These are phyloP conservation scores for Strigomonas oncopelti DNA, from an alignment of 208 protist genomes.

Conservation along the genomic window DNA sequence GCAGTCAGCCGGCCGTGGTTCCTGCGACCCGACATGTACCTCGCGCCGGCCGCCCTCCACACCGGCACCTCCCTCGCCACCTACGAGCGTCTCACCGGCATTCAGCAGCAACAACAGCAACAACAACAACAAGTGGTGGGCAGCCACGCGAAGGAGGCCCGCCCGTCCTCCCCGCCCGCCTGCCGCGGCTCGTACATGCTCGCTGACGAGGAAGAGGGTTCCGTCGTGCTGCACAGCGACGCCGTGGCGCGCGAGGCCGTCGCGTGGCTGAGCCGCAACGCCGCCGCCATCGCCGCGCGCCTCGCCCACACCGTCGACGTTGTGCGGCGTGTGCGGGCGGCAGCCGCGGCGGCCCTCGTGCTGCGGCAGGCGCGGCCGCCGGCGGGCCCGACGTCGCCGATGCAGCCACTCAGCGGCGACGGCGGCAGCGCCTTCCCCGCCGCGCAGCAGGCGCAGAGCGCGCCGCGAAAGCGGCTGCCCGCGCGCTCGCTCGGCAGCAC, in stretches of 20 bases:
- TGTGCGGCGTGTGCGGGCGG: slow-evolving; percentile 7
- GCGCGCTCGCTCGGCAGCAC: neutral
- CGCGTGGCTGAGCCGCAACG: slow-evolving; percentile 25
- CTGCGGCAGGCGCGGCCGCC: neutral
- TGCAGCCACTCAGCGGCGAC: neutral
- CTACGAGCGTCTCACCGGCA: slow-evolving; percentile 22
- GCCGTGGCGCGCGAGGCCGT: slow-evolving; percentile 22
- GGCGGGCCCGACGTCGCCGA: too few species aligned
- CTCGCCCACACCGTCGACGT: slow-evolving; percentile 21
- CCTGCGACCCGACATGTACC: slow-evolving; percentile 53
- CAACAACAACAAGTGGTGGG: neutral
- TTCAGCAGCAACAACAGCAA: slow-evolving; percentile 2
- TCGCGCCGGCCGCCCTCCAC: slow-evolving; percentile 28
- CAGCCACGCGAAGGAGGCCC: neutral
- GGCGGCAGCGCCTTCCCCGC: neutral
- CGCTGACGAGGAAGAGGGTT: slow-evolving; percentile 14
- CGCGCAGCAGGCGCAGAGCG: neutral
- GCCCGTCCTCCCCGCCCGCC: neutral
- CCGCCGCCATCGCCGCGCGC: slow-evolving; percentile 13
- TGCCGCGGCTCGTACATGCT: neutral
- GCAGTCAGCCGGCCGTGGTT: slow-evolving; percentile 64
- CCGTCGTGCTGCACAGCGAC: slow-evolving; percentile 16
- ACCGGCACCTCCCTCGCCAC: slow-evolving; percentile 38
- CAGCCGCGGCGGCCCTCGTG: neutral
- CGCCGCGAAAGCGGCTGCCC: neutral